Percentiles rank a stretch among this genome's conserved stretches.
Conservation (phyloP, 371 early-diverging fungal species). For the Mucor saturninus region DNA sequence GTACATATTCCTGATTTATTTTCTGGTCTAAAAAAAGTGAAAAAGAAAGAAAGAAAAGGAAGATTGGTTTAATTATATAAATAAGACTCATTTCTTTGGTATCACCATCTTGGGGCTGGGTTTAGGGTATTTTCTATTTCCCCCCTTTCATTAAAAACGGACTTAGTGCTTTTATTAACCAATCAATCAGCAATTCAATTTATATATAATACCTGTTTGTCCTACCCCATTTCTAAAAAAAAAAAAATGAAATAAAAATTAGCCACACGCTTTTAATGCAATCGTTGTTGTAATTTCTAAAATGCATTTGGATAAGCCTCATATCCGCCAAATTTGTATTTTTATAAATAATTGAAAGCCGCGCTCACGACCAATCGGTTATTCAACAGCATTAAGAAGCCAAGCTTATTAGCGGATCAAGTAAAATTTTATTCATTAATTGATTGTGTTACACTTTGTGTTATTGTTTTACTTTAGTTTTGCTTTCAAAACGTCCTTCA, state of each 20-base stretch:
- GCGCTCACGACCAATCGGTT: background rate
- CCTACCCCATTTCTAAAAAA: background rate
- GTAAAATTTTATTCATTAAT: too few species aligned
- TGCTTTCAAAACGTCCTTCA: constrained; percentile 71
- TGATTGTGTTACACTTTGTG: constrained; percentile 15
- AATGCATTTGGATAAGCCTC: constrained; percentile 2
- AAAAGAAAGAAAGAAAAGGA: constrained; percentile 1
- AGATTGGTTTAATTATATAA: background rate
- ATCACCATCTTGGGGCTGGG: background rate
- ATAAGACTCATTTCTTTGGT: background rate
- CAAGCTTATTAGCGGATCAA: background rate
- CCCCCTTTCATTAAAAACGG: background rate
- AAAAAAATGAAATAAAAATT: background rate
- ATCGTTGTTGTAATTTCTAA: background rate
- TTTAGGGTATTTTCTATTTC: background rate
- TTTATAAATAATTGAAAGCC: background rate
- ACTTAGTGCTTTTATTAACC: background rate
- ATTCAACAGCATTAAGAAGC: background rate
- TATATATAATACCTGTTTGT: background rate
- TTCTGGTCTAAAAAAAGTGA: background rate
- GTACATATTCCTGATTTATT: constrained; percentile 14
- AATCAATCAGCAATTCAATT: background rate
- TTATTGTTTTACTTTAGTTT: constrained; percentile 91
- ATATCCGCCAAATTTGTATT: background rate
- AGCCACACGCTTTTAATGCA: constrained; percentile 1